These are phyloP conservation scores for Chloranthus sessilifolius DNA, from an alignment of 164 flowering plant species.

Conservation along the genomic window DNA sequence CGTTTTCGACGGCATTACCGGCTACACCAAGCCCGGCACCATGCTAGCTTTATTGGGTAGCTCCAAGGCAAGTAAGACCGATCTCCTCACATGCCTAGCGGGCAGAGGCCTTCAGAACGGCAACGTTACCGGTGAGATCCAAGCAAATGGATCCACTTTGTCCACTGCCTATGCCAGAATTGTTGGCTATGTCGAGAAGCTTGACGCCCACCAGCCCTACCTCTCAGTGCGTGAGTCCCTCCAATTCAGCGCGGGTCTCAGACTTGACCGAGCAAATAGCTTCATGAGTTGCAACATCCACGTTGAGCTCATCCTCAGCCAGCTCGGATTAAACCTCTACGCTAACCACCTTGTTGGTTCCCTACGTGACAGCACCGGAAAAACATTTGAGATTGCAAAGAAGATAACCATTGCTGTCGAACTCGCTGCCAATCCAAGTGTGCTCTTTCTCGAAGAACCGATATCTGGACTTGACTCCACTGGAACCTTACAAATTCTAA, in stretches of 20 bases:
- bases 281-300: conserved; percentile 18
- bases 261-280: conserved; percentile 13
- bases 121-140: conserved; percentile 16
- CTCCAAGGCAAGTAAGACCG: conserved; percentile 16
- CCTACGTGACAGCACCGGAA: conserved; percentile 19
- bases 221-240: conserved; percentile 31
- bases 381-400: conserved; percentile 23
- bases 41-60: conserved; percentile 27
- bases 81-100: conserved; percentile 25
- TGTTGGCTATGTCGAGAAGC: conserved; percentile 22
- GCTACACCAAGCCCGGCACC: conserved; percentile 20
- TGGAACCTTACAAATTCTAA: conserved; percentile 18
- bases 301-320: conserved; percentile 25
- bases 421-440: conserved; percentile 28
- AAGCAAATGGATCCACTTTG: conserved; percentile 11
- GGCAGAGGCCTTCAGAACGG: conserved; percentile 17
- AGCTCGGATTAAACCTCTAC: conserved; percentile 20
- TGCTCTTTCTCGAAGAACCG: conserved; percentile 26
- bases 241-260: conserved; percentile 29
- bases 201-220: conserved; percentile 27
- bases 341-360: conserved; percentile 26
- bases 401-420: conserved; percentile 29
- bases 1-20: conserved; percentile 18
- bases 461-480: conserved; percentile 22
- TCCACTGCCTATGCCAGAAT: conserved; percentile 12